Evolutionary conservation across 768 basidiomycete genomes (phyloP).

Genomic region (Tricholoma saponaceum): DNA sequence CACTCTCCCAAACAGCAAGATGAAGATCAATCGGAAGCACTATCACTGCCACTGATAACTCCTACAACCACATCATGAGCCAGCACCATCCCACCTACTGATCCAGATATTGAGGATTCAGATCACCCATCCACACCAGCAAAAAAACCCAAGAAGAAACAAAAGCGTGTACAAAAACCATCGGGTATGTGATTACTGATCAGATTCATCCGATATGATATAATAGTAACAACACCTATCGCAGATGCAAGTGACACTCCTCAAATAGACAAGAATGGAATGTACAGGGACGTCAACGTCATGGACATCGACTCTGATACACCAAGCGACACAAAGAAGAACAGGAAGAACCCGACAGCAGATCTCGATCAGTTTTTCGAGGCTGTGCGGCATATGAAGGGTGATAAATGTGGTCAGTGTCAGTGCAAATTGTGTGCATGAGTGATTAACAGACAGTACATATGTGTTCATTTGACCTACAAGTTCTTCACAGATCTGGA

Average conservation of each 20-base stretch:
- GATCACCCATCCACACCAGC: not conserved
- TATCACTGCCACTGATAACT: not conserved
- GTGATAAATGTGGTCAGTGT: not conserved
- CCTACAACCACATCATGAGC: not conserved
- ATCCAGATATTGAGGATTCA: not conserved
- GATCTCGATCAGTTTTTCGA: constrained; percentile 4
- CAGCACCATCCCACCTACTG: not conserved
- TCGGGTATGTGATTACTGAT: not conserved
- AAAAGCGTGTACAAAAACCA: not conserved
- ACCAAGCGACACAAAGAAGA: not conserved
- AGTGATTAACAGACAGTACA: not conserved
- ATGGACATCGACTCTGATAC: constrained; percentile 2
- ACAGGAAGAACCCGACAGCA: not conserved
- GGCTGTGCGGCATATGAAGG: not conserved
- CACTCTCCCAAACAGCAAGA: not conserved
- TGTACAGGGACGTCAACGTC: constrained; percentile 6
- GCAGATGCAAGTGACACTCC: not conserved
- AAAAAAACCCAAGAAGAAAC: not conserved
- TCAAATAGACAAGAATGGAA: not conserved
- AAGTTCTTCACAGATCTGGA: not conserved
- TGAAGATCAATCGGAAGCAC: not conserved
- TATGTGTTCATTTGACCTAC: not conserved
- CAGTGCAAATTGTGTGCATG: not conserved
- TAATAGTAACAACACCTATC: not conserved
- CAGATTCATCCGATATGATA: not conserved